These are phyloP conservation scores for Oryza longistaminata DNA, from an alignment of 176 grass and related monocot genomes.

Conservation along the genomic window DNA sequence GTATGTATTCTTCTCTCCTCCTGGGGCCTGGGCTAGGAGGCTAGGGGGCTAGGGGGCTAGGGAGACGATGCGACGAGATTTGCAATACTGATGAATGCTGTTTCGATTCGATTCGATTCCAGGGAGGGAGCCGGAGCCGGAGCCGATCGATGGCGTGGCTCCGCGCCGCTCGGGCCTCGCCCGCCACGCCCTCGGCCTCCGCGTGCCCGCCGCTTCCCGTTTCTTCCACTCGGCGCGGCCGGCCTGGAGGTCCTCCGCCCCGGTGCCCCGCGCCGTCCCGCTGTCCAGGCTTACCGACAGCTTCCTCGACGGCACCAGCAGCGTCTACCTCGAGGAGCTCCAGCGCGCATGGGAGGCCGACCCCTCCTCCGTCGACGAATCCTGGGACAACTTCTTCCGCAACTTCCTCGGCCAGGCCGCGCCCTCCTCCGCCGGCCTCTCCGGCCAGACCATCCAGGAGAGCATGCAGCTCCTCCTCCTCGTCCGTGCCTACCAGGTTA, in stretches of 20 bases:
- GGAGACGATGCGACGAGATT: background rate
- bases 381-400: constrained; percentile 89
- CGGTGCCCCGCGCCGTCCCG: constrained; percentile 59
- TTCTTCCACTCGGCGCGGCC: constrained; percentile 51
- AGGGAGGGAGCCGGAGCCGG: no score
- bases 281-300: constrained; percentile 70
- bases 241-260: constrained; percentile 38
- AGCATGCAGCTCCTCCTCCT: constrained; percentile 83
- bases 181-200: constrained; percentile 54
- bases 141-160: constrained; percentile 61
- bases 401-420: constrained; percentile 69
- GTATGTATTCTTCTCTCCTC: background rate
- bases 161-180: constrained; percentile 60
- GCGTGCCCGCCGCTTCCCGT: constrained; percentile 29
- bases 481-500: constrained; percentile 86
- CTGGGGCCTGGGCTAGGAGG: no score
- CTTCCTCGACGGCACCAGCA: constrained; percentile 83
- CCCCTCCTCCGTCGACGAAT: constrained; percentile 72
- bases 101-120: background rate
- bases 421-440: constrained; percentile 39
- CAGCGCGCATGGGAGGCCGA: constrained; percentile 76
- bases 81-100: background rate
- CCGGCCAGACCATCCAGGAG: constrained; percentile 85
- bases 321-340: constrained; percentile 84
- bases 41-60: no score